Evolutionary conservation across 202 grass and related monocot genomes (phyloP).

Genomic region (Digitaria exilis): DNA sequence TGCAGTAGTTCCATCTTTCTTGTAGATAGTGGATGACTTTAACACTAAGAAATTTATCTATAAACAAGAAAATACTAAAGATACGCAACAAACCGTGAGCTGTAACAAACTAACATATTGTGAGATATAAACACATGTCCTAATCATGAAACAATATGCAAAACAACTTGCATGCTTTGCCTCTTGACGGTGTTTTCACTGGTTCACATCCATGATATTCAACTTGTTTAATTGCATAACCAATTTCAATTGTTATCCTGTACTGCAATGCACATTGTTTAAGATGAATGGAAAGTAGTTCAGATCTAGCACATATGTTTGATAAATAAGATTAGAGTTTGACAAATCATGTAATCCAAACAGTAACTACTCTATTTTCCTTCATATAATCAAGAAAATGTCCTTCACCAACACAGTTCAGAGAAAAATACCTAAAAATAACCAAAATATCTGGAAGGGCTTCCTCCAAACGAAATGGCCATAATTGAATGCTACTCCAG

Average conservation of each 20-base stretch:
- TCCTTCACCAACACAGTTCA: not conserved
- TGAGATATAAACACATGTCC: not conserved
- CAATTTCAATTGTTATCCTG: not conserved
- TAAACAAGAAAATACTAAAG: not conserved
- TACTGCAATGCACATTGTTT: not conserved
- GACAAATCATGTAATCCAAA: not conserved
- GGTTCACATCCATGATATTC: not conserved
- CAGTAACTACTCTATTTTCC: not conserved
- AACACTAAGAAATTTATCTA: not conserved
- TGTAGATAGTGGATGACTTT: not conserved
- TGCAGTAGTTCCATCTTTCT: not conserved
- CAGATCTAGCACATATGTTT: not conserved
- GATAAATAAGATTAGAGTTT: not conserved
- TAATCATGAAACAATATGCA: not conserved
- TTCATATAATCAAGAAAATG: constrained; percentile 1
- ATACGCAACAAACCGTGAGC: not conserved
- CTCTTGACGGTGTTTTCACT: not conserved
- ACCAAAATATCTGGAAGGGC: not conserved
- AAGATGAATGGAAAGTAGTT: not conserved
- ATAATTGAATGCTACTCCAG: not conserved
- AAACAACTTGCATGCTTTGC: not conserved
- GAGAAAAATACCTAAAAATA: not conserved
- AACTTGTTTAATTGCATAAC: no score
- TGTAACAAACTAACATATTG: not conserved
- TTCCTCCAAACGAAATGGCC: not conserved